Base-by-base conservation (phyloP, 768 basidiomycete species). In the Xanthoconium stramineum region DNA sequence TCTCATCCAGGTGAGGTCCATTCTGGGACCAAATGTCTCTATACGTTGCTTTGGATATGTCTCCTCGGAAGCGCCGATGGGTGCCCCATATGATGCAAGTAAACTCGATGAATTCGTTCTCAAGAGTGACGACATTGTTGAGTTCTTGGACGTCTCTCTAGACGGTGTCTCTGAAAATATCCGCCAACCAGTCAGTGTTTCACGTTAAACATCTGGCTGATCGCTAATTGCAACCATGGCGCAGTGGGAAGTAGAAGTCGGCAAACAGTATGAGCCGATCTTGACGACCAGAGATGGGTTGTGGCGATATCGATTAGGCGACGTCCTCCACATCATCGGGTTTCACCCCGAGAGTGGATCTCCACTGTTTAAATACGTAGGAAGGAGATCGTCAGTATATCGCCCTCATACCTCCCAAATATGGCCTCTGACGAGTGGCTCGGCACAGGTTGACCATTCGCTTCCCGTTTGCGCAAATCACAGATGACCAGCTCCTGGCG, bases 231-330 rank as follows among this genome's bases (percentile, higher is more conserved):
- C 28, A 4, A 12, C 5, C 9, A 6, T n/a, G 15, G 47, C 2
- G 17, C 24, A 67, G 60, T 67, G 61, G 60, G 58, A 61, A n/a
- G 50, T 62, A 9, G 45, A 62, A 28, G 50, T 58, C 4, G 62
- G 61, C 5, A 59, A 61, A 20, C 47, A 42, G 1, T 67, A 69
- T 43, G 64, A 68, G 19, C 51, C 61, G 1, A 45, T 68, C 12
- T 20, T 65, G 36, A 68, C 63, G 24, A 67, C 61, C 1, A 59
- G 47, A 28, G 57, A 61, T 15, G 66, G 66, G 1, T 47, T 67
- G 36, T 67, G 66, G 66, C 57, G 64, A 20, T 65, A 68, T 20
- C 55, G 29, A 19, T 47, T 63, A 4, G 60, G 66, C 2, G 66
- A 67, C 20, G 15, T 67, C 5, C n/a, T 68, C 10, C 39, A 30